These are phyloP conservation scores for Garcileccinum viscosum DNA, from an alignment of 1,284 basidiomycete species.

Conservation along the genomic window DNA sequence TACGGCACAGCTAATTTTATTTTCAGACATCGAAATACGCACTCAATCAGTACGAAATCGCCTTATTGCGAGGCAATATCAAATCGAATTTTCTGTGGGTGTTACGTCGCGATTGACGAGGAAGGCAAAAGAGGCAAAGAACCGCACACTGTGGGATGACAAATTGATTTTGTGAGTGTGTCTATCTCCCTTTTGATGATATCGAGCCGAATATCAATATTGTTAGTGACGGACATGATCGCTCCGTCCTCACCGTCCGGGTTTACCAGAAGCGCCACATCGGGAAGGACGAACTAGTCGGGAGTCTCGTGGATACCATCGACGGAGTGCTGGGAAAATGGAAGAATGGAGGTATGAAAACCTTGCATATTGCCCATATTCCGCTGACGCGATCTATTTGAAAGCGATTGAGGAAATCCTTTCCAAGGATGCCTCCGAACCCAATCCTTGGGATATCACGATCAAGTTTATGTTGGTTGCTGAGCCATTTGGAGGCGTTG, in stretches of 20 bases:
- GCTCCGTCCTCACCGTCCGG: not conserved
- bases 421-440: not conserved
- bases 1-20: not conserved
- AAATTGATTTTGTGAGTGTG: not conserved
- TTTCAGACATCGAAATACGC: not conserved
- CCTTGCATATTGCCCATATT: not conserved
- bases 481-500: not conserved
- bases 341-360: not conserved
- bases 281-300: not conserved
- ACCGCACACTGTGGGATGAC: not conserved
- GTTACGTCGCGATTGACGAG: not conserved
- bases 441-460: not conserved
- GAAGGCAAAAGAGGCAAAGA: not conserved
- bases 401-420: not conserved
- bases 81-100: not conserved
- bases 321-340: not conserved
- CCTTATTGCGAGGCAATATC: not conserved
- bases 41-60: not conserved
- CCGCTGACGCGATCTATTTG: not conserved
- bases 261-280: not conserved
- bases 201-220: not conserved
- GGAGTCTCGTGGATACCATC: not conserved
- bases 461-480: not conserved
- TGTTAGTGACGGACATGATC: not conserved
- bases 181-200: not conserved